A percentile compares a stretch with the other conserved stretches of the same genome.
These are phyloP conservation scores for Alternaria novae-zelandiae DNA, from an alignment of 2,329 filamentous ascomycete genomes.

Conservation along the genomic window DNA sequence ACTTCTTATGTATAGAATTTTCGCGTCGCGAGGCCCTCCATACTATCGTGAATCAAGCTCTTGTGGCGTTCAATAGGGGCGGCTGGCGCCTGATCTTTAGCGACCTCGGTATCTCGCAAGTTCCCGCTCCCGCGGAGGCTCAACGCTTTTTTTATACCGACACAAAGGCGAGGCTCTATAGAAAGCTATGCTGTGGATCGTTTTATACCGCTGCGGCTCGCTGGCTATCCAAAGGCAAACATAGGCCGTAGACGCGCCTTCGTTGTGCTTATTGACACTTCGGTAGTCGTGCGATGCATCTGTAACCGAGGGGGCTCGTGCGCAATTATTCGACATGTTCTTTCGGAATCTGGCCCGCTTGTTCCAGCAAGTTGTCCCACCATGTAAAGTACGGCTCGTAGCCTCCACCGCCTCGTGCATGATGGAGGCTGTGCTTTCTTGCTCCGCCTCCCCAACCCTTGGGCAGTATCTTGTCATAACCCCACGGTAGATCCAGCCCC, in stretches of 20 bases:
- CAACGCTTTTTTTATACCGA: background rate
- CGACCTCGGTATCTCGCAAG: background rate
- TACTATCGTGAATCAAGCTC: background rate
- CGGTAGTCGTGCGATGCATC: background rate
- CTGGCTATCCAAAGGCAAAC: background rate
- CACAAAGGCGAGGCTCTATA: background rate
- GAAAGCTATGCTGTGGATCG: background rate
- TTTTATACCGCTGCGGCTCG: background rate
- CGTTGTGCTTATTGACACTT: background rate
- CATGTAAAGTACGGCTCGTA: background rate
- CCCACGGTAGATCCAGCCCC: background rate
- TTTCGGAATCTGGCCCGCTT: background rate
- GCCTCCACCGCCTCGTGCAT: background rate
- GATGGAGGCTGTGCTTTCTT: background rate
- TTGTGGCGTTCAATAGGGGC: slow-evolving; percentile 5
- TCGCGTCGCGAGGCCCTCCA: background rate
- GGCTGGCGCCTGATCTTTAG: slow-evolving; percentile 2
- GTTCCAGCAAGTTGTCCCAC: background rate
- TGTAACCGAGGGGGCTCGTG: background rate
- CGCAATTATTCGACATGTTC: background rate
- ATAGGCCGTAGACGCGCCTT: background rate
- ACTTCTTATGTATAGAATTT: background rate
- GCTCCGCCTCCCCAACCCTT: background rate
- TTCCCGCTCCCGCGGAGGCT: background rate
- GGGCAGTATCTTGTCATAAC: background rate